A percentile compares a stretch with the other conserved stretches of the same genome.
phyloP scores from a whole-genome alignment of 306 rosid genomes.

The Pyrus betulifolia region DNA sequence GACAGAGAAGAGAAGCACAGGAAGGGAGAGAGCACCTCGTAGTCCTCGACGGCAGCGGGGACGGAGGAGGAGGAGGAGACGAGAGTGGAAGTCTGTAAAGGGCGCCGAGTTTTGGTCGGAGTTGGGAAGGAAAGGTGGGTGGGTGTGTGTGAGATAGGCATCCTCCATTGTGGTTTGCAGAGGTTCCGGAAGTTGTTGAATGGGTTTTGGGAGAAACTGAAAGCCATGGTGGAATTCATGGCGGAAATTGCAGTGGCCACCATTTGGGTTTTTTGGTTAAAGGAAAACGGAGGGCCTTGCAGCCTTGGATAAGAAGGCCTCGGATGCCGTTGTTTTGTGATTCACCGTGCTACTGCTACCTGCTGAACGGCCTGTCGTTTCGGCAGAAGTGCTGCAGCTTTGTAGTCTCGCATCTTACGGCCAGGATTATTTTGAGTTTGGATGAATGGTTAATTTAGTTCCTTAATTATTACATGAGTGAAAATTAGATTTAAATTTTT shows the following conservation, averaged over 20 bases:
- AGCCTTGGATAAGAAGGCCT: background rate
- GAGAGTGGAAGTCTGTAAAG: constrained; percentile 3
- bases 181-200: background rate
- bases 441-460: too few species aligned
- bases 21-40: constrained; percentile 43
- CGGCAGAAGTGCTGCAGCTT: constrained; percentile 4
- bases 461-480: rapidly evolving
- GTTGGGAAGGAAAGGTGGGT: constrained; percentile 2
- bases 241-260: background rate
- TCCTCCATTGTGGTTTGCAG: constrained; percentile 16
- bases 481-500: too few species aligned
- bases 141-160: background rate
- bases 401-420: constrained; percentile 42
- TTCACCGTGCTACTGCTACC: constrained; percentile 26
- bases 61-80: constrained; percentile 44
- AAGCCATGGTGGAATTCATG: background rate
- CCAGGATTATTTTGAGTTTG: background rate
- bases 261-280: background rate
- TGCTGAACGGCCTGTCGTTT: constrained; percentile 42
- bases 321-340: constrained; percentile 48
- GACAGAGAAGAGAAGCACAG: background rate
- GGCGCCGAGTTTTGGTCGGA: background rate
- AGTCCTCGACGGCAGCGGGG: constrained; percentile 39
- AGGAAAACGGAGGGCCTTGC: background rate
- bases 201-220: constrained; percentile 26